Evolutionary conservation across 2,329 filamentous ascomycete species (phyloP).

Genomic region (Cordyceps fumosorosea): DNA sequence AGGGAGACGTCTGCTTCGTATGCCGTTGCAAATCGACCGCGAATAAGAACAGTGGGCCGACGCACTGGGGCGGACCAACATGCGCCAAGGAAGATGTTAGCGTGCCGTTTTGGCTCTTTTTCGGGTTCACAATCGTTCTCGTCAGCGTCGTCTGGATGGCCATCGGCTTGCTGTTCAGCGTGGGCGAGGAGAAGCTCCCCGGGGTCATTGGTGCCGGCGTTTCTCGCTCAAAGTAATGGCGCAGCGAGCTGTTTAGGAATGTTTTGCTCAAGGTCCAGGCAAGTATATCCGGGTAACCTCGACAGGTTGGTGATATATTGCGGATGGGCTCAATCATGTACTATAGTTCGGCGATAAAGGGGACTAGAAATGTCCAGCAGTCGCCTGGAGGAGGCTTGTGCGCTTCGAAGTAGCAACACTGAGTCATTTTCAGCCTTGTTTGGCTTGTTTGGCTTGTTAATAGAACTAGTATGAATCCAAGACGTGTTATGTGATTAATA

Average conservation of each 20-base stretch:
- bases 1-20: constrained; percentile 56
- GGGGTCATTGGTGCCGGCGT: constrained; percentile 96
- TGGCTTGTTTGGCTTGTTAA: neutral
- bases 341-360: neutral
- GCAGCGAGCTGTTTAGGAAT: neutral
- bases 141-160: constrained; percentile 61
- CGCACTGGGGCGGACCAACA: constrained; percentile 74
- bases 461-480: neutral
- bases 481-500: neutral
- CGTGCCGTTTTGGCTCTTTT: constrained; percentile 81
- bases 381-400: neutral
- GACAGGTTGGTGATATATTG: neutral
- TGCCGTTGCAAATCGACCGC: constrained; percentile 66
- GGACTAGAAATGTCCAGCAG: neutral
- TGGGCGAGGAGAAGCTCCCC: constrained; percentile 82
- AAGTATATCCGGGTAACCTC: neutral
- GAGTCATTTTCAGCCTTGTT: neutral
- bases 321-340: neutral
- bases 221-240: constrained; percentile 54
- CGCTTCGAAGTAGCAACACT: neutral
- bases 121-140: constrained; percentile 64
- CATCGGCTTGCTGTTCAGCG: constrained; percentile 71
- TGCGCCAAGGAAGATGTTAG: constrained; percentile 93
- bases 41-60: constrained; percentile 51
- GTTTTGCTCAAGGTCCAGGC: neutral